Conservation (phyloP, 2,329 filamentous ascomycete species). For the Aspergillus floridensis region DNA sequence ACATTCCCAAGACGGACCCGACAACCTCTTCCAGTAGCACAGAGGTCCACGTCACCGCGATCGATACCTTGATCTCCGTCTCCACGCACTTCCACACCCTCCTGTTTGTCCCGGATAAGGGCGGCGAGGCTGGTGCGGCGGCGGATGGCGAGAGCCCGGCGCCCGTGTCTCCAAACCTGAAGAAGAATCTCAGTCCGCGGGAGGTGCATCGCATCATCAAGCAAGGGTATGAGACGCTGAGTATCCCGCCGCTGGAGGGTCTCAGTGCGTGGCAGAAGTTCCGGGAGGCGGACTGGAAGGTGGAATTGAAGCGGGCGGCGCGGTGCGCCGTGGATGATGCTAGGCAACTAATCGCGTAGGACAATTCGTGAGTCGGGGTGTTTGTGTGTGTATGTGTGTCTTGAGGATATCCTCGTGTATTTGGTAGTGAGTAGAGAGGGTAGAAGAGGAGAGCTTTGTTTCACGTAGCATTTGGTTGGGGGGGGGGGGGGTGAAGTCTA, state of each 20-base stretch:
- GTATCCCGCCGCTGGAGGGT: conserved; percentile 83
- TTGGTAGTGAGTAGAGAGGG: neutral
- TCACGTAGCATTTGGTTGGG: no score
- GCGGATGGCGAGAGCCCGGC: conserved; percentile 24
- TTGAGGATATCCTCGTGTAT: neutral
- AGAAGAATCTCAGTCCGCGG: conserved; percentile 71
- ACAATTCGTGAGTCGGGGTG: neutral
- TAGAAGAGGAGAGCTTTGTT: neutral
- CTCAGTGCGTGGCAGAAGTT: conserved; percentile 83
- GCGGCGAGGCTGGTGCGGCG: conserved; percentile 18
- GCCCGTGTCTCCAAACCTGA: conserved; percentile 36
- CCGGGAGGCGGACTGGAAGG: conserved; percentile 81
- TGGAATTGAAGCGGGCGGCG: conserved; percentile 81
- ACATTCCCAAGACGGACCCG: neutral
- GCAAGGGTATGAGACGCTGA: conserved; percentile 91
- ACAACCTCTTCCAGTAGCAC: conserved; percentile 21
- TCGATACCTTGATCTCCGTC: conserved; percentile 80
- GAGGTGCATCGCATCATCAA: conserved; percentile 92
- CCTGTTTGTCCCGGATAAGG: conserved; percentile 57
- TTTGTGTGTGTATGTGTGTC: neutral
- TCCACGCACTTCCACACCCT: conserved; percentile 79
- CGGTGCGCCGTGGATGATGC: conserved; percentile 73
- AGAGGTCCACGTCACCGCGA: conserved; percentile 59
- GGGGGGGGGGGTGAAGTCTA: no score
- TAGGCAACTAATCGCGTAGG: conserved; percentile 46